Conservation (phyloP, 768 basidiomycete species). For the Tricholoma sp. region DNA sequence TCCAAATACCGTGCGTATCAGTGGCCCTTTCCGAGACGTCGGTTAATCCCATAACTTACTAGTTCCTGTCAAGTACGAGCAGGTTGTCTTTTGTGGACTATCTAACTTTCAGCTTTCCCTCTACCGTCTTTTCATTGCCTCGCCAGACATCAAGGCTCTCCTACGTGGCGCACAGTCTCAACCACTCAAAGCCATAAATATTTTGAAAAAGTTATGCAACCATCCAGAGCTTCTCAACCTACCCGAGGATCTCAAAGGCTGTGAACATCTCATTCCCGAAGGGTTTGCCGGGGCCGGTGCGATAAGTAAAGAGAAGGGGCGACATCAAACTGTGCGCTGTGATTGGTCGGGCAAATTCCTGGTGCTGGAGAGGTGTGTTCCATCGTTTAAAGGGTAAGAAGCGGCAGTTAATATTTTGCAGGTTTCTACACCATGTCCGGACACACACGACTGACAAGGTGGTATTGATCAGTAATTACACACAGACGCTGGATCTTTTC, state of each 20-base stretch:
- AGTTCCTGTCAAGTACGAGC: slow-evolving; percentile 99
- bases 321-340: slow-evolving; percentile 54
- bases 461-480: slow-evolving; percentile 95
- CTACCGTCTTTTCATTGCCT: slow-evolving; percentile 87
- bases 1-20: slow-evolving; percentile 82
- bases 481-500: slow-evolving; percentile 90
- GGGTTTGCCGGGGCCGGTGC: slow-evolving; percentile 63
- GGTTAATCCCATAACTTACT: slow-evolving; percentile 4
- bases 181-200: slow-evolving; percentile 93
- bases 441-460: slow-evolving; percentile 90
- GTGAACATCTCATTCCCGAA: slow-evolving; percentile 74
- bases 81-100: slow-evolving; percentile 89
- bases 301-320: slow-evolving; percentile 35
- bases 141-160: slow-evolving; percentile 87
- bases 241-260: slow-evolving; percentile 79
- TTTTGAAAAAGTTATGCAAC: slow-evolving; percentile 93
- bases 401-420: slow-evolving; percentile 22
- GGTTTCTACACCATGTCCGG: slow-evolving; percentile 80
- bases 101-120: slow-evolving; percentile 80
- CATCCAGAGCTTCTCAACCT: slow-evolving; percentile 88
- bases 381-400: background rate
- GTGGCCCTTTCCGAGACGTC: slow-evolving; percentile 2
- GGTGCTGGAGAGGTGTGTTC: slow-evolving; percentile 77
- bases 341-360: slow-evolving; percentile 91
- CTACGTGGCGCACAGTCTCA: slow-evolving; percentile 85